Percentiles rank a stretch among this genome's conserved stretches.
These are phyloP conservation scores for Ceratocystis variospora DNA, from an alignment of 2,329 filamentous ascomycete species.

Conservation along the genomic window DNA sequence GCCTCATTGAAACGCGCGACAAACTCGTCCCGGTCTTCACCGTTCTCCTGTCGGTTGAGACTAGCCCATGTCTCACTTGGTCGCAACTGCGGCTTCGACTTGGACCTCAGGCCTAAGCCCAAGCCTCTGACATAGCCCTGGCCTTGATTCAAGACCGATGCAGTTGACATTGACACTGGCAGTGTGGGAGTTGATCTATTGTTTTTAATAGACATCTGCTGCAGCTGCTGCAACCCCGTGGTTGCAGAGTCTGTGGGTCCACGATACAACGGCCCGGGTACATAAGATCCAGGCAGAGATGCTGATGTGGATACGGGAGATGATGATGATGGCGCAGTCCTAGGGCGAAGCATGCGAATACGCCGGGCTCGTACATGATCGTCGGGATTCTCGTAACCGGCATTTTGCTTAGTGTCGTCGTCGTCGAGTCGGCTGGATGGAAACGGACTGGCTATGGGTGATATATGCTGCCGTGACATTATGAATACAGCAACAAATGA, in stretches of 20 bases:
- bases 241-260: background rate
- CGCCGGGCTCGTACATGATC: background rate
- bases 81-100: conserved; percentile 16
- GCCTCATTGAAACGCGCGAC: conserved; percentile 47
- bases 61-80: conserved; percentile 17
- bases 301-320: conserved; percentile 3
- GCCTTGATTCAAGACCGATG: background rate
- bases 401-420: background rate
- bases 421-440: background rate
- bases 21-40: conserved; percentile 36
- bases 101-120: conserved; percentile 8
- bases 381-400: background rate
- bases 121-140: conserved; percentile 4
- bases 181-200: conserved; percentile 17
- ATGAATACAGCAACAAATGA: background rate
- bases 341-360: background rate
- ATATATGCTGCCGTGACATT: background rate
- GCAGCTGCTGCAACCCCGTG: background rate
- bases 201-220: conserved; percentile 2
- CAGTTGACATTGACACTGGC: conserved; percentile 9
- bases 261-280: background rate
- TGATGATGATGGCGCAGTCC: conserved; percentile 12
- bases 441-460: background rate
- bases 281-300: background rate
- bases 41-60: conserved; percentile 28